Percentiles rank a stretch among this genome's conserved stretches.
These are phyloP conservation scores for Pichia cabralensis DNA, from an alignment of 805 yeast genomes.

Conservation along the genomic window DNA sequence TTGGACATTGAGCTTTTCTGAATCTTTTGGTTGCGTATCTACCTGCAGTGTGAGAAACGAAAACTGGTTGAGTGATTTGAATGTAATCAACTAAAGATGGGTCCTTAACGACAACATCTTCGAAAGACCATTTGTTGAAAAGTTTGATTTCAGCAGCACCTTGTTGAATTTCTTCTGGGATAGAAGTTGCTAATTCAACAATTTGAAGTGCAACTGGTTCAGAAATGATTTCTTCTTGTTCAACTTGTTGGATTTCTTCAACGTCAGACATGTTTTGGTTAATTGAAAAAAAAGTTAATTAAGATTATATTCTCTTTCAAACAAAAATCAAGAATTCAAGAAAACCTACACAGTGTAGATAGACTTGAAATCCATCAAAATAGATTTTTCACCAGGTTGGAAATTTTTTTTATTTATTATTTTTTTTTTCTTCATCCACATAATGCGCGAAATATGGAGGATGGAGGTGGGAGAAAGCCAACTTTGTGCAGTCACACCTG, in stretches of 20 bases:
- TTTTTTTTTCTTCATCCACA: no score
- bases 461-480: no score
- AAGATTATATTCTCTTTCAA: no score
- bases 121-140: constrained; percentile 99
- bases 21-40: constrained; percentile 99
- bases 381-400: no score
- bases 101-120: constrained; percentile 95
- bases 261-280: constrained; percentile 65
- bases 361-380: no score
- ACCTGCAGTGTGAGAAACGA: constrained; percentile 98
- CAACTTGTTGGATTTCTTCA: constrained; percentile 35
- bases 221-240: constrained; percentile 61
- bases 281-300: not conserved
- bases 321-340: no score
- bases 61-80: constrained; percentile 95
- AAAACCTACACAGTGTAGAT: no score
- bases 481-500: constrained; percentile 7
- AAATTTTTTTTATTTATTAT: no score
- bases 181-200: constrained; percentile 86
- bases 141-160: constrained; percentile 95
- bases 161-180: constrained; percentile 93
- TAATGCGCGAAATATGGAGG: no score
- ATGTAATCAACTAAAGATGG: constrained; percentile 97
- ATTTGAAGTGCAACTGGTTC: constrained; percentile 74
- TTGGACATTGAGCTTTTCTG: constrained; percentile 99